Percentiles rank a stretch among this genome's conserved stretches.
phyloP scores from a whole-genome alignment of 495 filamentous ascomycete genomes.

The Neurospora sp. region DNA sequence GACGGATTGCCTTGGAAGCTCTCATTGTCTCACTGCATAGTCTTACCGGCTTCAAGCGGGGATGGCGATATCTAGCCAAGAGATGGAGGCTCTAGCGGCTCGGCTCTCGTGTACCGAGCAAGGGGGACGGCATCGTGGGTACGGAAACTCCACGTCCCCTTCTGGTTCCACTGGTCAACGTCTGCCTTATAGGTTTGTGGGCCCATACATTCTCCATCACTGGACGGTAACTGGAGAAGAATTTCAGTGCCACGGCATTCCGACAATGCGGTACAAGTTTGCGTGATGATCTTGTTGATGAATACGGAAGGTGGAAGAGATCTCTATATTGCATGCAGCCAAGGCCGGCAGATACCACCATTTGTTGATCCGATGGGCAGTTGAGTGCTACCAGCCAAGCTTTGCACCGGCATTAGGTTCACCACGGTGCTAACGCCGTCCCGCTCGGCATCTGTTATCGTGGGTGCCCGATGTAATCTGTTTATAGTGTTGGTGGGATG shows the following conservation, averaged over 20 bases:
- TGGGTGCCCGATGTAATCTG: not conserved
- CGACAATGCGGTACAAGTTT: not conserved
- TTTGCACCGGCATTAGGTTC: not conserved
- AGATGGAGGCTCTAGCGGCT: not conserved
- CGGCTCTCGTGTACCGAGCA: not conserved
- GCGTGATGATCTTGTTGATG: not conserved
- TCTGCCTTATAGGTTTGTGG: not conserved
- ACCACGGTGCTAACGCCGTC: not conserved
- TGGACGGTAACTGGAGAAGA: not conserved
- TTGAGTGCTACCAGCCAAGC: not conserved
- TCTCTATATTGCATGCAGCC: not conserved
- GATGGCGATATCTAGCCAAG: not conserved
- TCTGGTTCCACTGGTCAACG: not conserved
- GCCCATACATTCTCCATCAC: not conserved
- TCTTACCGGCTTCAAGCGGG: not conserved
- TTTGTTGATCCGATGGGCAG: not conserved
- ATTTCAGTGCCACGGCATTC: not conserved
- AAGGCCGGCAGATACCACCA: not conserved
- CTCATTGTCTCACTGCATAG: not conserved
- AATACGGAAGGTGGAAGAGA: not conserved
- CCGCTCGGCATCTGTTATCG: not conserved
- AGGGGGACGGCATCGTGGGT: not conserved
- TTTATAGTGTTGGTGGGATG: not conserved
- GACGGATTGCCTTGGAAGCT: not conserved
- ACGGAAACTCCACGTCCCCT: not conserved